phyloP scores from a whole-genome alignment of 768 basidiomycete species.

The Asterophora lycoperdoides region DNA sequence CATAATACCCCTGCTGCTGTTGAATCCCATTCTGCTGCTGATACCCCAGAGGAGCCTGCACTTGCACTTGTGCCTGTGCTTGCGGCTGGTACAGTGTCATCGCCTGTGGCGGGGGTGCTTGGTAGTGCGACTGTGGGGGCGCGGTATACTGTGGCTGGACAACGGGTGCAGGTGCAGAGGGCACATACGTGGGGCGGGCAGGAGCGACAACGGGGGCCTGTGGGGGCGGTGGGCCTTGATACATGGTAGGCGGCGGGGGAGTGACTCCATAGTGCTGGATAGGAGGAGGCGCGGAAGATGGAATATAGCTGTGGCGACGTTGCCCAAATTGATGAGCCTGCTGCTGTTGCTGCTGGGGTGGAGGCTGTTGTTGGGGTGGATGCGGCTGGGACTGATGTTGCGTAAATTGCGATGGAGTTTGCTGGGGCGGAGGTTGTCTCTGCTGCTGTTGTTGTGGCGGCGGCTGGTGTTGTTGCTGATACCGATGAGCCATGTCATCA shows the following conservation, averaged over 20 bases:
- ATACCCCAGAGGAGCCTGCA: conserved; percentile 12
- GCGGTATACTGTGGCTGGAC: conserved; percentile 12
- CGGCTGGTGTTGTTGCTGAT: conserved; percentile 41
- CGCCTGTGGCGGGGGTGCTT: conserved; percentile 5
- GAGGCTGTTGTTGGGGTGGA: conserved; percentile 27
- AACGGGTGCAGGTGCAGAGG: conserved; percentile 3
- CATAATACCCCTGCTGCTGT: conserved; percentile 16
- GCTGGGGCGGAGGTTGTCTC: conserved; percentile 22
- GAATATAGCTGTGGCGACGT: conserved; percentile 32
- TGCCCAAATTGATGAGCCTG: neutral
- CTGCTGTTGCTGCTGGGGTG: conserved; percentile 20
- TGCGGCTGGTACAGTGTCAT: conserved; percentile 19
- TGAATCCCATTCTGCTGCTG: conserved; percentile 5
- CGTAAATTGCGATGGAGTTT: conserved; percentile 23
- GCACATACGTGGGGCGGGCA: conserved; percentile 28
- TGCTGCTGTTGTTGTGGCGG: conserved; percentile 28
- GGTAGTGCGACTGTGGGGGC: conserved; percentile 6
- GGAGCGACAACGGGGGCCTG: neutral
- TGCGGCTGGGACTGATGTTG: conserved; percentile 24
- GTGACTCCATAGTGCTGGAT: conserved; percentile 34
- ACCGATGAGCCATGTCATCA: conserved; percentile 70
- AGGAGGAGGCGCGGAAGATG: conserved; percentile 28
- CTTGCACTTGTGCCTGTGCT: conserved; percentile 24
- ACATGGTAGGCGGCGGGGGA: conserved; percentile 36
- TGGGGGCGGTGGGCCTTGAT: conserved; percentile 29